Base-by-base conservation (phyloP, 805 yeast species). In the Kazachstania kunashirensis region DNA sequence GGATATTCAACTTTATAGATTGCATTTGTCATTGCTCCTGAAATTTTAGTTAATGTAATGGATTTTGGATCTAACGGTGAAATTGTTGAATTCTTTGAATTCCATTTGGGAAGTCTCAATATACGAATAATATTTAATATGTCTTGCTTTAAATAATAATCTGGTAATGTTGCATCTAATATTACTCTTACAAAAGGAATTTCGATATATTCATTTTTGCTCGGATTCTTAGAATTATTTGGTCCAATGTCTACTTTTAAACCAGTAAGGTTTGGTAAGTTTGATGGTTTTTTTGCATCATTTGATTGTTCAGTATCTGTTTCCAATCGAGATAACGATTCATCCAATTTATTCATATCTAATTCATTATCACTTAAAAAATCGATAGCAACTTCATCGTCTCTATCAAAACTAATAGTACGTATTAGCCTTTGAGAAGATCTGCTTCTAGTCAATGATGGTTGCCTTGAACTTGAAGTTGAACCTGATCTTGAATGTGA, bases 21-120 rank as follows among this genome's bases (percentile, higher is more conserved):
- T 24, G 88, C 80, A 57, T 92, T 92, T 15, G 97, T 92, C 56
- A 92, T 69, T 0, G 98, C 98, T 15, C 98, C 97, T 25, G 84
- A 74, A 34, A 92, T 84, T 45, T 95, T 70, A 28, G 62, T 66
- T 15, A 88, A 57, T 16, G 60, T 65, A 27, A 89, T 57, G 26
- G 64, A 59, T 15, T 63, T 65, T 14, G 70, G 57, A 7, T 64
- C 44, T 14, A 68, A 36, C 46, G 63, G 44, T 2, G 50, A 39
- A 8, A 39, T 30, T 14, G 31, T 34, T 13, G 45, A 33, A 21
- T 78, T 69, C 42, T 67, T 67, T 2, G 42, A 42, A 48, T 77
- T 74, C 98, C 98, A 92, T 57, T 81, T 79, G 24, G 84, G 72
- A 29, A 92, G 75, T 38, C 69, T 68, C 40, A 92, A 61, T 7